phyloP scores from a whole-genome alignment of 768 basidiomycete species.

The Gloeostereum incarnatum region DNA sequence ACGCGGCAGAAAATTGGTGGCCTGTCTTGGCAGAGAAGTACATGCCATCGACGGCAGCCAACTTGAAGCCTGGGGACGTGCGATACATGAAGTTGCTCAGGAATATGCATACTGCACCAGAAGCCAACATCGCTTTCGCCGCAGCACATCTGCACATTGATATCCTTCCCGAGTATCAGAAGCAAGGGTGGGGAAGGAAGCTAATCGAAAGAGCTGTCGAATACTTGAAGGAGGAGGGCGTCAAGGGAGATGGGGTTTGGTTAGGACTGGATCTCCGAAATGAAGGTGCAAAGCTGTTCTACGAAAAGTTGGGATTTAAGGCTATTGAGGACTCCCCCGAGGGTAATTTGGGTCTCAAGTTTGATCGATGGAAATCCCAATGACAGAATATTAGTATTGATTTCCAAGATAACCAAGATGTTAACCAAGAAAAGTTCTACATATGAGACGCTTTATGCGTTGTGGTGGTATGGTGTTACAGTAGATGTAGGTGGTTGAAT shows the following conservation, averaged over 20 bases:
- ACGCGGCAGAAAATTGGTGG: slow-evolving; percentile 55
- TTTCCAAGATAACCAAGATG: too few relatives aligned
- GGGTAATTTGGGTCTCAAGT: slow-evolving; percentile 44
- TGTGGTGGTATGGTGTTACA: too few relatives aligned
- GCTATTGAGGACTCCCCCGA: slow-evolving; percentile 41
- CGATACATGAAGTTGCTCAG: slow-evolving; percentile 29
- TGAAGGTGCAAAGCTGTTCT: slow-evolving; percentile 49
- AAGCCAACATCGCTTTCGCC: slow-evolving; percentile 52
- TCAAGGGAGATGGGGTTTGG: slow-evolving; percentile 47
- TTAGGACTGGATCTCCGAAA: slow-evolving; percentile 63
- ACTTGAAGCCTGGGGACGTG: slow-evolving; percentile 37
- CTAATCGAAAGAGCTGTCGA: slow-evolving; percentile 47
- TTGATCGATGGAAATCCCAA: too few relatives aligned
- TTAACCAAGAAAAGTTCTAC: too few relatives aligned
- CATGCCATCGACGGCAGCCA: slow-evolving; percentile 21
- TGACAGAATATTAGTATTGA: too few relatives aligned
- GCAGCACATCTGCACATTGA: slow-evolving; percentile 74
- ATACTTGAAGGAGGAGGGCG: slow-evolving; percentile 35
- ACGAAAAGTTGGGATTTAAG: slow-evolving; percentile 52
- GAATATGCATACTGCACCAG: slow-evolving; percentile 33
- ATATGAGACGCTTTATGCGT: too few relatives aligned
- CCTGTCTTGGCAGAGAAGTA: slow-evolving; percentile 51
- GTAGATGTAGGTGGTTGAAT: too few relatives aligned
- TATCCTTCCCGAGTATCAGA: slow-evolving; percentile 56
- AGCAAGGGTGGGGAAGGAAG: slow-evolving; percentile 62